Conservation (phyloP, 2,329 filamentous ascomycete genomes). For the Canariomyces notabilis region DNA sequence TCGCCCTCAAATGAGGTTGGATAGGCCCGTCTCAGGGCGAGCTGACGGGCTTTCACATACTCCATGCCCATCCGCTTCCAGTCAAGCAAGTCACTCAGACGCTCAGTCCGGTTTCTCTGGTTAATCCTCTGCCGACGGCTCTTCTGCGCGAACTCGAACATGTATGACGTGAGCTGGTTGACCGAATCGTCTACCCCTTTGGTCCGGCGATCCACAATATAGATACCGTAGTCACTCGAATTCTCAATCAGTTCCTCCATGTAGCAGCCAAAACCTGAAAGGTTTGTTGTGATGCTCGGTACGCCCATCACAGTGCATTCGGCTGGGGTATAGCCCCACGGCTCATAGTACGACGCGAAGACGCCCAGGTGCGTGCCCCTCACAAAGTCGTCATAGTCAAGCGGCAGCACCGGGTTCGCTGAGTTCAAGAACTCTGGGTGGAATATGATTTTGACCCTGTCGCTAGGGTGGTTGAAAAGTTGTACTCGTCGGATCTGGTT, state of each 20-base stretch:
- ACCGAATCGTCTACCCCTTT: slow-evolving; percentile 97
- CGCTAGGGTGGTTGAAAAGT: slow-evolving; percentile 91
- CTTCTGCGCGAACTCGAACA: slow-evolving; percentile 93
- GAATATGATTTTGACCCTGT: slow-evolving; percentile 97
- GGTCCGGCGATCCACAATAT: slow-evolving; percentile 91
- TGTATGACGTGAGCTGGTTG: slow-evolving; percentile 85
- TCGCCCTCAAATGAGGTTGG: slow-evolving; percentile 77
- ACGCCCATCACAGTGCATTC: slow-evolving; percentile 99
- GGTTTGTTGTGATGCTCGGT: slow-evolving; percentile 94
- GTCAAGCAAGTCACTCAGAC: slow-evolving; percentile 88
- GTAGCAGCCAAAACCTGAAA: slow-evolving; percentile 97
- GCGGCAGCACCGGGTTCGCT: slow-evolving; percentile 85
- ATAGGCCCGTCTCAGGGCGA: slow-evolving; percentile 88
- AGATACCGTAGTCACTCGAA: slow-evolving; percentile 95
- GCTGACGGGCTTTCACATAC: slow-evolving; percentile 93
- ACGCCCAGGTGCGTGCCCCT: slow-evolving; percentile 93
- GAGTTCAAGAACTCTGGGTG: slow-evolving; percentile 97
- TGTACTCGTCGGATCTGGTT: slow-evolving; percentile 95
- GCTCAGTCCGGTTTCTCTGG: slow-evolving; percentile 93
- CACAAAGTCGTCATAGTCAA: slow-evolving; percentile 98
- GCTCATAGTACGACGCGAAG: slow-evolving; percentile 97
- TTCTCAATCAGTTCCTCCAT: slow-evolving; percentile 99
- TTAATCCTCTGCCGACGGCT: slow-evolving; percentile 96
- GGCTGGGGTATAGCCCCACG: slow-evolving; percentile 97
- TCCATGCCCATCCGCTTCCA: slow-evolving; percentile 99